phyloP scores from a whole-genome alignment of 2,329 filamentous ascomycete species.

The Diplodia intermedia region DNA sequence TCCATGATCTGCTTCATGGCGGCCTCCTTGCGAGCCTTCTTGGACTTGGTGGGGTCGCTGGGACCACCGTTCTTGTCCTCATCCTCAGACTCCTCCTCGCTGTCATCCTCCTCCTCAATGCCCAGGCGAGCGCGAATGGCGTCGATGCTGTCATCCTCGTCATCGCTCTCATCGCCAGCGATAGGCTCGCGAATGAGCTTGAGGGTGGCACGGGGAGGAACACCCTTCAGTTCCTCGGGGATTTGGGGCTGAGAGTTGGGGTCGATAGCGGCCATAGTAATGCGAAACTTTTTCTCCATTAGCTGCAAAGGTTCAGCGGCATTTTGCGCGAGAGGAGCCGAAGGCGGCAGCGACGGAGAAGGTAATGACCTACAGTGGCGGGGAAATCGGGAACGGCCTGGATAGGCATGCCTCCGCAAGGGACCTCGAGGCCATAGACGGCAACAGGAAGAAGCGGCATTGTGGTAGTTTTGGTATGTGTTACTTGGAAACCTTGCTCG shows the following conservation, averaged over 20 bases:
- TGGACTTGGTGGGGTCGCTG: slow-evolving; percentile 87
- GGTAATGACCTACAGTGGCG: slow-evolving; percentile 73
- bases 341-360: not conserved
- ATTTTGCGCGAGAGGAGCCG: slow-evolving; percentile 23
- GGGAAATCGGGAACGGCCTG: slow-evolving; percentile 80
- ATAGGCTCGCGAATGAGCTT: slow-evolving; percentile 82
- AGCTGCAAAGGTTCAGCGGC: slow-evolving; percentile 33
- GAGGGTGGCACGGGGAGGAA: slow-evolving; percentile 76
- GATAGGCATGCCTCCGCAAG: slow-evolving; percentile 81
- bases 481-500: slow-evolving; percentile 27
- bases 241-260: slow-evolving; percentile 71
- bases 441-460: slow-evolving; percentile 66
- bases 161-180: slow-evolving; percentile 65
- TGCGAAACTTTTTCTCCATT: slow-evolving; percentile 73
- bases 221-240: slow-evolving; percentile 49
- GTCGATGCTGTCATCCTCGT: slow-evolving; percentile 58
- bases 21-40: slow-evolving; percentile 82
- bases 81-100: slow-evolving; percentile 52
- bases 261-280: slow-evolving; percentile 98
- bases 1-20: slow-evolving; percentile 79
- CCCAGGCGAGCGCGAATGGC: slow-evolving; percentile 49
- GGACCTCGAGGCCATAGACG: slow-evolving; percentile 91
- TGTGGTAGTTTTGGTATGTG: slow-evolving; percentile 14
- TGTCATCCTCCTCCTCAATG: slow-evolving; percentile 48
- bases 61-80: slow-evolving; percentile 86